Evolutionary conservation across 768 basidiomycete species (phyloP).

Genomic region (Brasilioporus rufonigricans): DNA sequence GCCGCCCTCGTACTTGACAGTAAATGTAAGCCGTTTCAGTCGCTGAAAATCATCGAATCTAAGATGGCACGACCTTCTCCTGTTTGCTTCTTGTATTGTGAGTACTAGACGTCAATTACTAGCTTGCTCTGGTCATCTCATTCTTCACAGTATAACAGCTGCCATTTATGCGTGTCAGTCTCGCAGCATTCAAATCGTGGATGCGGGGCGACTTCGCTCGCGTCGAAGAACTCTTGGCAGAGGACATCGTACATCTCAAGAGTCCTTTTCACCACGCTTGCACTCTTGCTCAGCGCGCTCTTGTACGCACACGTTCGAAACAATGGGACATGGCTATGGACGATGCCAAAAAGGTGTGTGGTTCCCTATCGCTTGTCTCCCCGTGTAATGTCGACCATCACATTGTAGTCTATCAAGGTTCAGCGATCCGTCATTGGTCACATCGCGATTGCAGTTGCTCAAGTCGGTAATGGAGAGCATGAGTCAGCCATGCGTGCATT

Average conservation of each 20-base stretch:
- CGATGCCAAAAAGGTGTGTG: neutral
- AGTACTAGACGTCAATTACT: neutral
- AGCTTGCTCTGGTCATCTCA: neutral
- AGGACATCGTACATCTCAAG: neutral
- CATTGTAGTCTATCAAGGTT: neutral
- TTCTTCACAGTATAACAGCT: neutral
- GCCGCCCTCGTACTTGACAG: neutral
- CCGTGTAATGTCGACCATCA: neutral
- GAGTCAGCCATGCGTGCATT: neutral
- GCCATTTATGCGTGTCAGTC: neutral
- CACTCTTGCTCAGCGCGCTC: neutral
- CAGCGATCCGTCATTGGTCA: neutral
- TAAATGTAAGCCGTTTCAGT: neutral
- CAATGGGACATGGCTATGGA: neutral
- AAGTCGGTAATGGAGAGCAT: neutral
- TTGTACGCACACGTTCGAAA: neutral
- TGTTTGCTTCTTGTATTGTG: neutral
- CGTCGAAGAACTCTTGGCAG: neutral
- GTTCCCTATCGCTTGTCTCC: too few species aligned
- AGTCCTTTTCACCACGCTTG: neutral
- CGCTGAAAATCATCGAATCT: neutral
- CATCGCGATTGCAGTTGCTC: neutral
- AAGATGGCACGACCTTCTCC: neutral
- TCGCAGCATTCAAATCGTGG: neutral
- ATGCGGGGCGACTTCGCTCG: neutral